Evolutionary conservation across 306 rosid genomes (phyloP), one percentile per base, ranked within the genome.

Genomic region (Glycine soja): DNA sequence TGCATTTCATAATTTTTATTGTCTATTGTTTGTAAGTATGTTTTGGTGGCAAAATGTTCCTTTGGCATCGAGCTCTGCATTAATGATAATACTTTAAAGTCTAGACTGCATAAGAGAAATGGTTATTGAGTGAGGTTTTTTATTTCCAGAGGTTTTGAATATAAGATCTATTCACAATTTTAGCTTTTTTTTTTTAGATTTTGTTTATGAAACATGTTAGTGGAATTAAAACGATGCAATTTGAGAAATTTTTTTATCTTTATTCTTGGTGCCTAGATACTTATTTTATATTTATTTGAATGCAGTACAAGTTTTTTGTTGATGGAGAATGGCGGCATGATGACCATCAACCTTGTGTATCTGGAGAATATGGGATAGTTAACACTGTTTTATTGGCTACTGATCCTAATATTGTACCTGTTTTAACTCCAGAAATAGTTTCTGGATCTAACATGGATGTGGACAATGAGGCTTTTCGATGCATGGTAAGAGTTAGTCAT

Each of bases 261-360:
- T 36, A 61, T 75, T 67, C 58, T 36, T 77, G 42, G 79, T 73
- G 79, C 48, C 68, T 62, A 42, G 46, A 80, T 84, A 18, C 85
- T 84, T 66, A 74, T 72, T 57, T 69, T 72, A 30, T 70, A 19
- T 43, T 77, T 72, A 79, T 81, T 77, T 77, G 62, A 24, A 71
- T 90, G 95, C 98, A 96, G 99, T 96, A 88, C 90, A 96, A 96
- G 82, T 96, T 96, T 88, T 96, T 57, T 87, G 98, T 96, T 80
- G 99, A 96, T 88, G 98, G 97, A 79, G 97, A 90, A 81, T 96
- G 99, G 99, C 88, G 91, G 73, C 92, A 96, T 58, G 99, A 93
- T 62, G 98, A 93, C 80, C 95, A 87, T 85, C 97, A 90, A 64
- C 90, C 93, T 63, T 86, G 61, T 56, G 82, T 82, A 82, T 77